Conservation (phyloP, 2,329 filamentous ascomycete genomes). For the Trichophyton equinum region DNA sequence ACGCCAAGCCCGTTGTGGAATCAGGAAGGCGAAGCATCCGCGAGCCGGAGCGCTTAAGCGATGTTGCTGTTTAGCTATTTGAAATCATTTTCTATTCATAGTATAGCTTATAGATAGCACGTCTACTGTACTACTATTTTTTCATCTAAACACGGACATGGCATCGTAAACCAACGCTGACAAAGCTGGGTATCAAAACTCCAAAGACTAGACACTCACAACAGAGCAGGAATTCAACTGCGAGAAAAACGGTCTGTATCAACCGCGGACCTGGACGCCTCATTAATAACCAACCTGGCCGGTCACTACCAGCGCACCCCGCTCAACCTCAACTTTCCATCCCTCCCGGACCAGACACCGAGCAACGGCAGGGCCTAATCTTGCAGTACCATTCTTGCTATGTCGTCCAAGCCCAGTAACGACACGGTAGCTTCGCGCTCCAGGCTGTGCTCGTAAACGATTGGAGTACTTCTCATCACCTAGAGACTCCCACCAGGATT, state of each 20-base stretch:
- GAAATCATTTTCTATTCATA: neutral
- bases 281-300: conserved; percentile 37
- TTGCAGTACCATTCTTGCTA: conserved; percentile 61
- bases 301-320: conserved; percentile 57
- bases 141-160: neutral
- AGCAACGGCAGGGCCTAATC: conserved; percentile 66
- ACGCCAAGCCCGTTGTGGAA: neutral
- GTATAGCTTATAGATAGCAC: neutral
- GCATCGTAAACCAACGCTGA: neutral
- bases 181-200: neutral
- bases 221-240: neutral
- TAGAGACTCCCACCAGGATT: conserved; percentile 62
- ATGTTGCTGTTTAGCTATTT: neutral
- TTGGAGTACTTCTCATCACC: conserved; percentile 49
- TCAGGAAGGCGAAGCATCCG: neutral
- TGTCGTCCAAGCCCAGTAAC: conserved; percentile 74
- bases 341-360: conserved; percentile 63
- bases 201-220: neutral
- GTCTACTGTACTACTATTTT: neutral
- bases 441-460: conserved; percentile 36
- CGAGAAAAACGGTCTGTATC: neutral
- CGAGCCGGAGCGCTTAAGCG: too few relatives aligned
- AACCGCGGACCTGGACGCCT: neutral
- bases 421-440: conserved; percentile 53
- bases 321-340: conserved; percentile 66